Base-by-base conservation (phyloP, 2,329 filamentous ascomycete genomes). In the Fusarium chuoi region DNA sequence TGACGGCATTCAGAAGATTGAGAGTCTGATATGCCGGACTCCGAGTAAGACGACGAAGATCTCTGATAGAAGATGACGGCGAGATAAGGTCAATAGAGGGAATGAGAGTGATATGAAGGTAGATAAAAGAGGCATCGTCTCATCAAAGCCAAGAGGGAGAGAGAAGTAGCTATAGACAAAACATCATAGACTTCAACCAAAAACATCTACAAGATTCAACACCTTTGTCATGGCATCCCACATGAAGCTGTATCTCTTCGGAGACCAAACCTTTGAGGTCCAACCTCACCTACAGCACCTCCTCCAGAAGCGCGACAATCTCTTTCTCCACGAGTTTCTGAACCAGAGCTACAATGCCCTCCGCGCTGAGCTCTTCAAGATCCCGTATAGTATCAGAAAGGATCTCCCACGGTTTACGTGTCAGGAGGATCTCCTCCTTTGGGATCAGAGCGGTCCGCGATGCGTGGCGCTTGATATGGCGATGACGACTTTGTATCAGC, bases 391-490 rank as follows among this genome's bases (percentile, higher is more conserved):
- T 5, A 62, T 76, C 4, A 39, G 74, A 14, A 66, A 67, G n/a
- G 74, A 76, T 1, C 48, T 76, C 7, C 71, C 74, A 1, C 59
- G 74, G 3, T 76, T 76, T 12, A 76, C 74, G 0, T 75, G 74
- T 20, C 69, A 58, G 22, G 71, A 76, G 8, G 74, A 76, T 65
- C 49, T 76, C 2, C 62, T 76, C 4, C 22, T 56, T 1, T 76
- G 74, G 74, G 65, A 75, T 22, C 68, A 75, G 22, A 70, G 41
- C 20, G 71, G 74, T 7, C 63, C 57, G 45, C 60, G 74, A 52
- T 76, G 74, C 18, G 33, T 76, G 36, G 73, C 74, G 4, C 28
- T 76, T 13, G 74, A 76, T 36, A 76, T 76, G 74, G 74, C 74
- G 0, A 70, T 76, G 54, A 76, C 68, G 10, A 73, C 73, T 24